Evolutionary conservation across 495 filamentous ascomycete genomes (phyloP), one percentile per base, ranked within the genome.

Genomic region (Usnea hakonensis): DNA sequence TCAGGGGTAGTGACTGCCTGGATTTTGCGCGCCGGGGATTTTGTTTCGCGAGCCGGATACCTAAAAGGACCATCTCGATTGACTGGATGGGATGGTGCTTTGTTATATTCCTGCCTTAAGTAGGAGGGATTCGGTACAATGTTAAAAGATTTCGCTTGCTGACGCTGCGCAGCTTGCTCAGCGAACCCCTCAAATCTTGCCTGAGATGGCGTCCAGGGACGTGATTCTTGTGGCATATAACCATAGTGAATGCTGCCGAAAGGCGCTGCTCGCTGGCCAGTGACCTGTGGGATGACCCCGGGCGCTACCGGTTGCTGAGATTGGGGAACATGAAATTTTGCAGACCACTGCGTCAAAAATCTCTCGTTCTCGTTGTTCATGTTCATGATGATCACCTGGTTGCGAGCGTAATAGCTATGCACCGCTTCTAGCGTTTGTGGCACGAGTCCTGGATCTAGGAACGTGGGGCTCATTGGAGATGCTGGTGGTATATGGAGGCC

Each of bases 391-490:
- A 48, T 28, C 5, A 41, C 54, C 37, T 62, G 41, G 21, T 58
- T 62, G 19, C 50, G 21, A 44, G 44, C n/a, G 46, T 65, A 65
- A 19, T 33, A 35, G 2, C 30, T 48, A 16, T 57, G 40, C 23
- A 58, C 26, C n/a, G 64, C 38, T 11, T 65, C 40, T 19, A 65
- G 23, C 2, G 64, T 62, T 17, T 44, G 50, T 32, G 41, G 54
- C 6, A 62, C 43, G 26, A 65, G 64, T 19, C 30, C 56, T 33
- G 64, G 64, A 26, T 65, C 64, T 16, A 65, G 59, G 14, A 62
- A 58, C n/a, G 58, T 41, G 5, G 64, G 64, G 48, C 54, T 65
- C 50, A 65, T 62, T n/a, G 64, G 64, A 30, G 60, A 61, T 16
- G 50, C n/a, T 11, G 30, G 40, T 7, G 58, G 64, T 52, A 46